Percentiles rank a stretch among this genome's conserved stretches.
Conservation (phyloP, 257 asterid species). For the Nemophila menziesii region DNA sequence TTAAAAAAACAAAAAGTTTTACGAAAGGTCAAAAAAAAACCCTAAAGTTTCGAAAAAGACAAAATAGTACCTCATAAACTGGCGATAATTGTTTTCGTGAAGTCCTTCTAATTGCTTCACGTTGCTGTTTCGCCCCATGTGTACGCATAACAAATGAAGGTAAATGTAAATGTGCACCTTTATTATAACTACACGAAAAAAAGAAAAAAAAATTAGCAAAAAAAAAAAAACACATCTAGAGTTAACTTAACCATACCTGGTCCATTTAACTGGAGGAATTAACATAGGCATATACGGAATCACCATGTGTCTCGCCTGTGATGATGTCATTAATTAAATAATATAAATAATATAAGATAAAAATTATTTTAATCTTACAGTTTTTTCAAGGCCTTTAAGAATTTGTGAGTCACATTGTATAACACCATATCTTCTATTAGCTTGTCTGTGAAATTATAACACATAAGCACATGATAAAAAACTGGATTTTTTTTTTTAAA, state of each 20-base stretch:
- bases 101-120: slow-evolving; percentile 68
- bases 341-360: neutral
- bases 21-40: neutral
- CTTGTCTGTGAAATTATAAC: slow-evolving; percentile 30
- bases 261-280: slow-evolving; percentile 89
- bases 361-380: slow-evolving; percentile 49
- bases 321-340: neutral
- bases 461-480: slow-evolving; percentile 21
- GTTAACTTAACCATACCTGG: slow-evolving; percentile 36
- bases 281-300: slow-evolving; percentile 98
- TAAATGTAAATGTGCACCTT: slow-evolving; percentile 75
- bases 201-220: neutral
- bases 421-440: slow-evolving; percentile 68
- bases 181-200: slow-evolving; percentile 53
- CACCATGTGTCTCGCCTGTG: slow-evolving; percentile 92
- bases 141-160: slow-evolving; percentile 96
- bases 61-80: slow-evolving; percentile 57
- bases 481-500: slow-evolving; percentile 13
- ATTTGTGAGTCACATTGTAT: slow-evolving; percentile 79
- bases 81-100: slow-evolving; percentile 52
- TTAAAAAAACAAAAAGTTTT: slow-evolving; percentile 9
- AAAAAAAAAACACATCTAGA: neutral
- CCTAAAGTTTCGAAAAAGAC: neutral
- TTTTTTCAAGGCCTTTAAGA: slow-evolving; percentile 74
- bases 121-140: slow-evolving; percentile 86